phyloP scores from a whole-genome alignment of 2,329 filamentous ascomycete genomes.

The Microdochium paspali region DNA sequence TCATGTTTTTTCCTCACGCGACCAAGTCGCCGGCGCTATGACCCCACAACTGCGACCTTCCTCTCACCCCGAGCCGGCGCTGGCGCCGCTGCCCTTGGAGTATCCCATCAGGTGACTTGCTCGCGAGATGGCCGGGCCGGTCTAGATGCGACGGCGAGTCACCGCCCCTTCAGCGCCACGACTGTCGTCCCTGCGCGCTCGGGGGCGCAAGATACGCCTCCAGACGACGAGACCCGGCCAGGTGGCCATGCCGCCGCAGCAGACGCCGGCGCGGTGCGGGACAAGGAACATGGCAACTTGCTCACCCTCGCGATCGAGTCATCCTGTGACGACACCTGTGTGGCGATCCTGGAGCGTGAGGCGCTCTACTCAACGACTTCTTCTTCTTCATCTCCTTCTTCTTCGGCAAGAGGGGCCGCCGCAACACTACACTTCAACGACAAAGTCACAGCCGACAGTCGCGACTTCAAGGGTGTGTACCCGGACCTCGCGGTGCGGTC shows the following conservation, averaged over 20 bases:
- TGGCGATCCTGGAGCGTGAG: conserved; percentile 63
- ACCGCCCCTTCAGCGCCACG: too few relatives aligned
- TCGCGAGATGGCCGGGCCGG: too few relatives aligned
- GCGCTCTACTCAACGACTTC: too few relatives aligned
- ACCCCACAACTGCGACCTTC: background rate
- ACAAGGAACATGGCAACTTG: conserved; percentile 20
- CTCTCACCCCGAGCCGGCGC: too few relatives aligned
- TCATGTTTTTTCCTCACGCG: background rate
- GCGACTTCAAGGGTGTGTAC: conserved; percentile 67
- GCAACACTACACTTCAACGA: conserved; percentile 65
- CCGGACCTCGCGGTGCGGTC: conserved; percentile 66
- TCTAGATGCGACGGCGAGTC: too few relatives aligned
- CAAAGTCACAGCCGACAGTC: conserved; percentile 74
- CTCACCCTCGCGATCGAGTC: conserved; percentile 69
- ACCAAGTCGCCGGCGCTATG: background rate
- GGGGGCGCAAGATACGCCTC: too few relatives aligned
- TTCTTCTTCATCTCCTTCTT: too few relatives aligned
- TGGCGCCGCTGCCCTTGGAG: too few relatives aligned
- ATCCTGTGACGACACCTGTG: conserved; percentile 88
- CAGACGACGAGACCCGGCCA: too few relatives aligned
- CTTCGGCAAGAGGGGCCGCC: conserved; percentile 6
- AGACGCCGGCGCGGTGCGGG: background rate
- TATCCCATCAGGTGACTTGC: too few relatives aligned
- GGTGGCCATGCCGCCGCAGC: background rate
- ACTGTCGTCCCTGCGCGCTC: too few relatives aligned